Evolutionary conservation across 1,284 basidiomycete genomes (phyloP), one percentile per base, ranked within the genome.

Genomic region (Sanguinoderma infundibulare): DNA sequence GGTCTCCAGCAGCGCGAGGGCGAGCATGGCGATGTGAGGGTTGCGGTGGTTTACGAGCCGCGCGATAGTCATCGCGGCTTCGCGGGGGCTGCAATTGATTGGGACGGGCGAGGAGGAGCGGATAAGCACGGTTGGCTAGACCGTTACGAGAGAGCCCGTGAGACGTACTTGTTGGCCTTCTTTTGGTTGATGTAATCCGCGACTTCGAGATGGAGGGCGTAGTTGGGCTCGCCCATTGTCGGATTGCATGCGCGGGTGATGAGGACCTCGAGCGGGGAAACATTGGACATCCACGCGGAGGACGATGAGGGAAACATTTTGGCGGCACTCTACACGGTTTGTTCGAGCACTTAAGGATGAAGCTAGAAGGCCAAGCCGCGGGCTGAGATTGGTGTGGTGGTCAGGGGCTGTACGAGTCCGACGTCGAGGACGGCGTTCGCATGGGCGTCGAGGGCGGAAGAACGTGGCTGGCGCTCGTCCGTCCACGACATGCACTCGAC

Each of bases 131-230:
- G 9, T 44, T 57, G 53, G 17, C n/a, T 36, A 59, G 47, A 46
- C 42, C 40, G 47, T n/a, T n/a, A n/a, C n/a, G 42, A 44, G n/a
- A 26, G 22, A 2, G 10, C 55, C 52, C 4, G 44, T 36, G 39
- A 34, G 3, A 82, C 92, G 69, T 77, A 96, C 93, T 87, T 95
- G 80, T 99, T 99, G 0, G 96, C 96, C 78, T 98, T 98, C 82
- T 98, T 98, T 67, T 82, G 81, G 76, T 97, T 98, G 78, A 99
- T 89, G 70, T 91, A 87, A 68, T 97, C 95, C 32, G 95, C 95
- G 49, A 99, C 89, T 76, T 98, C 96, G 66, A 99, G 85, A 76
- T 98, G 95, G 49, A 93, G 81, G 0, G 94, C 90, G 78, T 97
- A 92, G 76, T 98, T 98, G 20, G 96, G 94, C 73, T 96, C 93